phyloP scores from a whole-genome alignment of 768 basidiomycete species.

The Paxillus rubicundulus region DNA sequence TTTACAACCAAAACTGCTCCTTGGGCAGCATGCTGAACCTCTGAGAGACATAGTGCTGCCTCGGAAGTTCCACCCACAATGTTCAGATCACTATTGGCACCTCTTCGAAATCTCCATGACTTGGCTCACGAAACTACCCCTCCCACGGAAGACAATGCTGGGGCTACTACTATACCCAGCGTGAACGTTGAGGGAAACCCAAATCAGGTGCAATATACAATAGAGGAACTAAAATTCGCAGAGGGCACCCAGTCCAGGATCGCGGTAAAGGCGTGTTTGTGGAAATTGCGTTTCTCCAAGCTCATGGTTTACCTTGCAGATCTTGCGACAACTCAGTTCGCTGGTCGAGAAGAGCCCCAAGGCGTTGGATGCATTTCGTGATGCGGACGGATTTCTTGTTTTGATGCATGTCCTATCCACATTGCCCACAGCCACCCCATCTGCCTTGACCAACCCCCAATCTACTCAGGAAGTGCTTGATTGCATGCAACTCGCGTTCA shows the following conservation, averaged over 20 bases:
- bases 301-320: constrained; percentile 36
- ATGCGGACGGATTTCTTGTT: constrained; percentile 77
- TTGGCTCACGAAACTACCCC: constrained; percentile 26
- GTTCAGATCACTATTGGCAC: constrained; percentile 59
- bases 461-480: constrained; percentile 46
- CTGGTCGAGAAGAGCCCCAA: constrained; percentile 62
- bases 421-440: constrained; percentile 36
- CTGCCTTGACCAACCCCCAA: constrained; percentile 28
- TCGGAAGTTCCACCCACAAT: constrained; percentile 32
- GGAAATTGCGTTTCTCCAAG: neutral
- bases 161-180: neutral
- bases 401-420: constrained; percentile 72
- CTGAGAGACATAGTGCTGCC: neutral
- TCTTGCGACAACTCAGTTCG: constrained; percentile 62
- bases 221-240: constrained; percentile 67
- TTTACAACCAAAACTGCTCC: neutral
- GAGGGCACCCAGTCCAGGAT: constrained; percentile 44
- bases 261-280: constrained; percentile 43
- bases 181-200: neutral
- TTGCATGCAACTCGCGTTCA: constrained; percentile 58
- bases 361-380: constrained; percentile 76
- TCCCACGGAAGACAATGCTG: constrained; percentile 27
- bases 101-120: constrained; percentile 56
- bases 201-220: constrained; percentile 61
- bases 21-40: constrained; percentile 4